phyloP scores from a whole-genome alignment of 768 basidiomycete species.

The Mycena belliarum region DNA sequence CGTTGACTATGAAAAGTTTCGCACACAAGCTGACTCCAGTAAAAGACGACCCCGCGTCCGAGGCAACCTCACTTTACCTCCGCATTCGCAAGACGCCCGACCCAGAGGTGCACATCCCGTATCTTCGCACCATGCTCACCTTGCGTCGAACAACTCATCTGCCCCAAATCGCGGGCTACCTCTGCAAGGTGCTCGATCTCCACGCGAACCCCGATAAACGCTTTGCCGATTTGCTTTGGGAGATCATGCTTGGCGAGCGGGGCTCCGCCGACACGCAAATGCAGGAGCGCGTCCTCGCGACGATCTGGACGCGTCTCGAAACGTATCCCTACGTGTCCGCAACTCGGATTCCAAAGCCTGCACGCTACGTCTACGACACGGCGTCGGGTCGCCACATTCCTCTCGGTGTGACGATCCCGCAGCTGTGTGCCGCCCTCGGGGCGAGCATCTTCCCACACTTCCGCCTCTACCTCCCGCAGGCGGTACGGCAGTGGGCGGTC shows the following conservation, averaged over 20 bases:
- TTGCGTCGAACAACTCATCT: constrained; percentile 28
- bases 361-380: constrained; percentile 1
- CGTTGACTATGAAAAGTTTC: no score
- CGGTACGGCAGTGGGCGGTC: constrained; percentile 7
- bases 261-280: constrained; percentile 25
- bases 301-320: constrained; percentile 35
- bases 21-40: not conserved
- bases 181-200: constrained; percentile 39
- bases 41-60: constrained; percentile 28
- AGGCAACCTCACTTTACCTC: constrained; percentile 43
- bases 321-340: not conserved
- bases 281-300: constrained; percentile 36
- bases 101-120: constrained; percentile 48
- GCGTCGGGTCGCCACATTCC: not conserved
- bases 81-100: constrained; percentile 39
- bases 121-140: constrained; percentile 42
- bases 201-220: constrained; percentile 34
- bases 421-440: constrained; percentile 14
- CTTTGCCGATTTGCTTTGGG: constrained; percentile 44
- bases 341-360: not conserved
- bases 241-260: constrained; percentile 33
- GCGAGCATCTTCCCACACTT: constrained; percentile 14
- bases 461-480: not conserved
- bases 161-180: constrained; percentile 32
- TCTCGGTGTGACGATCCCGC: constrained; percentile 2